Percentiles rank a stretch among this genome's conserved stretches.
Conservation (phyloP, 1,284 basidiomycete species). For the Mycosarcoma mackinlayi region DNA sequence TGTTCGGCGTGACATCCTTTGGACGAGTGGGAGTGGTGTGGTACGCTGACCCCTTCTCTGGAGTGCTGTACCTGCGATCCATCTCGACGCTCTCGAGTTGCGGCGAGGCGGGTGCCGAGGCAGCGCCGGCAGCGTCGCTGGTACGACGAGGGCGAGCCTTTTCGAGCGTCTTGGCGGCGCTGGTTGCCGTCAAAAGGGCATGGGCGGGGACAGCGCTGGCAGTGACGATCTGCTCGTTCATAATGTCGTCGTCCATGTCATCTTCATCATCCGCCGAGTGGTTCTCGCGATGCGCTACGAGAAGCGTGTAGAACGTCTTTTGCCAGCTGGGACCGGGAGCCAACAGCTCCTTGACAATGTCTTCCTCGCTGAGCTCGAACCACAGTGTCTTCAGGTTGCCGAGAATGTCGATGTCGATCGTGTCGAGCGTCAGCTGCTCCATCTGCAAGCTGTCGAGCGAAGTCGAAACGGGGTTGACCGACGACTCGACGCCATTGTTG, state of each 20-base stretch:
- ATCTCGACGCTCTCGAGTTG: slow-evolving; percentile 38
- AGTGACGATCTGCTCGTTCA: slow-evolving; percentile 41
- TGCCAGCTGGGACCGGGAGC: slow-evolving; percentile 62
- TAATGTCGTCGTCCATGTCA: slow-evolving; percentile 51
- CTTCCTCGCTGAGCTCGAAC: slow-evolving; percentile 70
- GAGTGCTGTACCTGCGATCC: slow-evolving; percentile 47
- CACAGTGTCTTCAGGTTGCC: slow-evolving; percentile 90
- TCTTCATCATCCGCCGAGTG: slow-evolving; percentile 65
- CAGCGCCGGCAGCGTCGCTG: slow-evolving; percentile 19
- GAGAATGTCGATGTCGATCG: slow-evolving; percentile 88
- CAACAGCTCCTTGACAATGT: slow-evolving; percentile 55
- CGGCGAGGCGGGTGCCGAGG: slow-evolving; percentile 35
- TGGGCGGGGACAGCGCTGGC: slow-evolving; percentile 31
- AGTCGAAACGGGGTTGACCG: slow-evolving; percentile 60
- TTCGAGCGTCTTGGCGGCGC: slow-evolving; percentile 32
- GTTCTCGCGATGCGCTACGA: slow-evolving; percentile 65
- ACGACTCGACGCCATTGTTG: slow-evolving; percentile 71
- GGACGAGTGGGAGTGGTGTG: slow-evolving; percentile 26
- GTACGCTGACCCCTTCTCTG: slow-evolving; percentile 37
- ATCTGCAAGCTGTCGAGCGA: slow-evolving; percentile 68
- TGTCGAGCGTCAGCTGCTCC: slow-evolving; percentile 56
- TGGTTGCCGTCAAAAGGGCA: slow-evolving; percentile 24
- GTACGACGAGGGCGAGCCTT: slow-evolving; percentile 45
- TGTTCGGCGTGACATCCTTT: slow-evolving; percentile 24
- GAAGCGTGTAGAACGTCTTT: slow-evolving; percentile 67